Percentiles rank a stretch among this genome's conserved stretches.
Conservation (phyloP, 2,329 filamentous ascomycete species). For the Colletotrichum agaves region DNA sequence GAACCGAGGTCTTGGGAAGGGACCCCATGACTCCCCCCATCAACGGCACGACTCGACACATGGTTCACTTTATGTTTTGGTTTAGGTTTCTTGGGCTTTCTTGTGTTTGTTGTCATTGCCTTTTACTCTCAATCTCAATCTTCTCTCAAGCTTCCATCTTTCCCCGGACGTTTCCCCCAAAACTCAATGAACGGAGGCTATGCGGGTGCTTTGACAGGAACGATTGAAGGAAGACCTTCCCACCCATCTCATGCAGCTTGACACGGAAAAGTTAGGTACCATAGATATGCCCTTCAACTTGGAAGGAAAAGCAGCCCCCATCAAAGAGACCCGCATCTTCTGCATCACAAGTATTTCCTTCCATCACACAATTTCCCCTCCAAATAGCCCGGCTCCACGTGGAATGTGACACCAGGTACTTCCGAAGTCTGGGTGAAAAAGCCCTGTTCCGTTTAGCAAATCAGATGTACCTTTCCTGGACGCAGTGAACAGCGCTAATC, state of each 20-base stretch:
- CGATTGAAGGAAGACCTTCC: slow-evolving; percentile 13
- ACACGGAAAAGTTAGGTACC: no score
- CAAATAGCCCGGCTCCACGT: neutral
- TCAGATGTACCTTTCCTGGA: slow-evolving; percentile 5
- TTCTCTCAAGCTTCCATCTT: neutral
- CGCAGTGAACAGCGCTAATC: slow-evolving; percentile 34
- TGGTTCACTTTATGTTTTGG: slow-evolving; percentile 9
- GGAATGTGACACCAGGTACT: neutral
- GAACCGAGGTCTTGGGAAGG: slow-evolving; percentile 28
- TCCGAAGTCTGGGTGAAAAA: slow-evolving; percentile 1
- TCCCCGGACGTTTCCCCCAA: neutral
- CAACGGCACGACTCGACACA: slow-evolving; percentile 7
- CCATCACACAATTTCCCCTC: neutral
- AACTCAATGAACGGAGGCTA: neutral
- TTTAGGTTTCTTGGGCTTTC: neutral
- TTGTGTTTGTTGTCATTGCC: neutral
- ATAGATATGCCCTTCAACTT: no score
- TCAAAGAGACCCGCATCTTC: neutral
- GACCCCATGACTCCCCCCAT: slow-evolving; percentile 32
- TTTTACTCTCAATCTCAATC: neutral
- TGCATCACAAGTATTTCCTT: neutral
- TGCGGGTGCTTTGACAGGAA: neutral
- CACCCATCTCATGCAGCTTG: slow-evolving; percentile 10
- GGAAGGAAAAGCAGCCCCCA: no score
- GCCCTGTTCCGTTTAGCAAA: slow-evolving; percentile 12